phyloP scores from a whole-genome alignment of 129 eudicot species.

The Ambrosia artemisiifolia region DNA sequence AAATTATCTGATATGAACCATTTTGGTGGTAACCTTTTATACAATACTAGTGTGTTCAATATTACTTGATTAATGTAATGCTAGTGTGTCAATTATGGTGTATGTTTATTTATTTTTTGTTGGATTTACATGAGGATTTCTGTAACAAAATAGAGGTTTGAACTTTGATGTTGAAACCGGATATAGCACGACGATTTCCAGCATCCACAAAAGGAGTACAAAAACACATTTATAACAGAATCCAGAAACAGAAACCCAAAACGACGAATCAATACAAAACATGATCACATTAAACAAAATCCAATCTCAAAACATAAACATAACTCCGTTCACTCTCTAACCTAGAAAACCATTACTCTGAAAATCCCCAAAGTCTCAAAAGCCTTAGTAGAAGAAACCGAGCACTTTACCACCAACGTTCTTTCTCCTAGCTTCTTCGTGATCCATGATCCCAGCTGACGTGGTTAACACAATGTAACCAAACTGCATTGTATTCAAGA shows the following conservation, averaged over 20 bases:
- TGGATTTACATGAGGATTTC: no score
- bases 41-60: not conserved
- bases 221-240: not conserved
- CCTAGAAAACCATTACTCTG: conserved; percentile 16
- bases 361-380: conserved; percentile 3
- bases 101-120: no score
- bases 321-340: conserved; percentile 18
- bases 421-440: conserved; percentile 69
- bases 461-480: conserved; percentile 68
- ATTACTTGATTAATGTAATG: no score
- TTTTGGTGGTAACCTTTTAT: conserved; percentile 8
- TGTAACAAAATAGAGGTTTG: no score
- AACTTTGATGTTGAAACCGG: not conserved
- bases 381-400: conserved; percentile 55
- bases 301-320: conserved; percentile 19
- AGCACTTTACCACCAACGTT: conserved; percentile 74
- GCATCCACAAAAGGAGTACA: not conserved
- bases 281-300: conserved; percentile 20
- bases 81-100: no score
- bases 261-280: conserved; percentile 18
- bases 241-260: not conserved
- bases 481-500: conserved; percentile 35
- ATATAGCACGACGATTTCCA: not conserved
- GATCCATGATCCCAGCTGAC: conserved; percentile 80
- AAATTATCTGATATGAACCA: not conserved